Evolutionary conservation across 768 basidiomycete genomes (phyloP), one percentile per base, ranked within the genome.

Genomic region (Daedaleopsis nitida): DNA sequence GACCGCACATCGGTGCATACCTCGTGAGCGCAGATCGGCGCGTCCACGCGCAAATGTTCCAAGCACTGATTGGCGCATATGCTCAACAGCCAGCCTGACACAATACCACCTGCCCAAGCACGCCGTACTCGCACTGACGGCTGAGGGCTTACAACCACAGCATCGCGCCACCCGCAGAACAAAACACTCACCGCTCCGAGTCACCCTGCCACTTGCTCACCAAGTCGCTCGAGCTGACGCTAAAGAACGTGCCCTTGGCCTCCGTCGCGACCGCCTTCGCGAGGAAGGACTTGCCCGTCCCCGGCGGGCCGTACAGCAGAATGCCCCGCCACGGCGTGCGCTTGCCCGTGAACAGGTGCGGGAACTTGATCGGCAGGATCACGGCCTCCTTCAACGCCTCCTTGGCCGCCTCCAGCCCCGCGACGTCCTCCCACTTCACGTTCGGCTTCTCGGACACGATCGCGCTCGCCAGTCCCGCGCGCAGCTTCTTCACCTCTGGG

Each of bases 151-250:
- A 47, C 17, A n/a, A 47, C 45, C 45, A 17, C 3, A 19, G 10
- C 9, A 6, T 5, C n/a, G 45, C 7, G n/a, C 10, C 45, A 23
- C 45, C 17, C 11, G 24, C 23, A 17, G 4, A 39, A 8, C 14
- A 17, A 32, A 24, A 4, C 21, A 60, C 86, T 72, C 63, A 92
- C 95, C 96, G 81, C 77, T 98, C 96, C 5, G 94, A 96, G 75
- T 99, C 97, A 60, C 97, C 97, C 78, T 98, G 97, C 97, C 97
- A 99, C 74, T 98, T 99, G 75, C 94, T 96, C 57, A 98, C 97
- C 57, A 99, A 80, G 71, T 98, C 97, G 72, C 88, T 89, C 23
- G 92, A 94, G 70, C 91, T 94, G 62, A 99, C 94, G 65, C 90
- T 93, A 78, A 96, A 98, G 82, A 99, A 99, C 10, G 96, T 98